phyloP scores from a whole-genome alignment of 2,329 filamentous ascomycete species.

The Aotearoamyces nothofagi region DNA sequence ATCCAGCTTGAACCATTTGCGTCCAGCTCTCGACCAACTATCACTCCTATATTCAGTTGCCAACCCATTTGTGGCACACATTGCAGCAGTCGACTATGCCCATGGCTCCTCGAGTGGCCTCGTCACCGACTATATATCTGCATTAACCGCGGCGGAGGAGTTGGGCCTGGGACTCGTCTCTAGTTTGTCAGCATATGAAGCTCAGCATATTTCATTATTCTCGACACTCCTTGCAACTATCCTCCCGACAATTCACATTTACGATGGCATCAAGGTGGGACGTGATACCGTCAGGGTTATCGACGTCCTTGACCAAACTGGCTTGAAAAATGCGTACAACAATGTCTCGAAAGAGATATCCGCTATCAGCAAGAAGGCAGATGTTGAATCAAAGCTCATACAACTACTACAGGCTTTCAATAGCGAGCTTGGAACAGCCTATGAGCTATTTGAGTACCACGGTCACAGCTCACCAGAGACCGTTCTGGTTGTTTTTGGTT shows the following conservation, averaged over 20 bases:
- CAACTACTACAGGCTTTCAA: slow-evolving; percentile 66
- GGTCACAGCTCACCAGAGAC: slow-evolving; percentile 67
- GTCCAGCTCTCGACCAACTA: slow-evolving; percentile 77
- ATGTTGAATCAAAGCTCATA: slow-evolving; percentile 56
- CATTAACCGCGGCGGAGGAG: slow-evolving; percentile 73
- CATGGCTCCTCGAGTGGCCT: slow-evolving; percentile 49
- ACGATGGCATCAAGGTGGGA: slow-evolving; percentile 72
- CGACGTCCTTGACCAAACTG: slow-evolving; percentile 61
- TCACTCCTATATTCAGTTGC: slow-evolving; percentile 82
- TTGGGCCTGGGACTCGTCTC: slow-evolving; percentile 75
- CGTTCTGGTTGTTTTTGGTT: slow-evolving; percentile 86
- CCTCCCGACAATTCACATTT: slow-evolving; percentile 73
- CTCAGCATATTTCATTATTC: slow-evolving; percentile 90
- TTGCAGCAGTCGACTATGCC: slow-evolving; percentile 80
- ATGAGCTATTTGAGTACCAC: slow-evolving; percentile 85
- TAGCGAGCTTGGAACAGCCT: slow-evolving; percentile 82
- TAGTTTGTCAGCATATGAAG: slow-evolving; percentile 76
- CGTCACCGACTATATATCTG: slow-evolving; percentile 73
- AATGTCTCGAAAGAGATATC: slow-evolving; percentile 46
- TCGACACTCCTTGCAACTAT: slow-evolving; percentile 66
- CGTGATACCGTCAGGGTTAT: slow-evolving; percentile 71
- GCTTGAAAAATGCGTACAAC: slow-evolving; percentile 54
- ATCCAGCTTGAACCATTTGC: slow-evolving; percentile 65
- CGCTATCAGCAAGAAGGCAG: slow-evolving; percentile 52
- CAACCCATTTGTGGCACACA: slow-evolving; percentile 83